Evolutionary conservation across 2,329 filamentous ascomycete genomes (phyloP), one percentile per base, ranked within the genome.

Genomic region (Ophiostoma ips): DNA sequence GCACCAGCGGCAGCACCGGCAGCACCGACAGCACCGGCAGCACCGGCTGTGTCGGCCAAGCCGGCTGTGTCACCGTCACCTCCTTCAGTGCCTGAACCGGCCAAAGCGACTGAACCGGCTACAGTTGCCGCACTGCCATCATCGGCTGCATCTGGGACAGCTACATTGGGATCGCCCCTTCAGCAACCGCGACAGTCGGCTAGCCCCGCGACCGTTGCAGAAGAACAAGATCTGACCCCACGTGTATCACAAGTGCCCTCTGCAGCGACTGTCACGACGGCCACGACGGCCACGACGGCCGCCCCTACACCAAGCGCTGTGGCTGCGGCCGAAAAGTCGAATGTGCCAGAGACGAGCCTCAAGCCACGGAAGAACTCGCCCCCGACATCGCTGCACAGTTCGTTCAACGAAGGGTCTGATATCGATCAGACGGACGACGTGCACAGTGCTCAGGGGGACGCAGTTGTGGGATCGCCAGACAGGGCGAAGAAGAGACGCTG

Each of bases 361-460:
- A 81, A 77, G 56, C 79, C 81, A 0, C 79, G 79, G 55, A 48
- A 46, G 28, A 74, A 75, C 53, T 94, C 87, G 1, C 86, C 86
- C 0, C 78, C 84, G 1, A 78, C 81, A 3, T 94, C 88, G 0
- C 71, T 88, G 52, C 79, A 85, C 57, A 90, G 87, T 28, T 79
- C 76, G 0, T 78, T 80, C 55, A 92, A 90, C 21, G 88, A 94
- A 56, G 79, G 82, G 19, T 94, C 87, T 0, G 88, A 95, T 60
- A 62, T 81, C 30, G 88, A 94, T 55, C 80, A 84, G 53, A 64
- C 73, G 10, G 85, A 88, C 28, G 84, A 87, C 31, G 57, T 64
- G 0, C 58, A 61, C 5, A 55, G 57, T 8, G 53, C 24, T 3
- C 10, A 53, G 5, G 15, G 19, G 12, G 16, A 37, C 5, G 58